Evolutionary conservation across 345 rosid genomes (phyloP).

Genomic region (Populus deltoides): DNA sequence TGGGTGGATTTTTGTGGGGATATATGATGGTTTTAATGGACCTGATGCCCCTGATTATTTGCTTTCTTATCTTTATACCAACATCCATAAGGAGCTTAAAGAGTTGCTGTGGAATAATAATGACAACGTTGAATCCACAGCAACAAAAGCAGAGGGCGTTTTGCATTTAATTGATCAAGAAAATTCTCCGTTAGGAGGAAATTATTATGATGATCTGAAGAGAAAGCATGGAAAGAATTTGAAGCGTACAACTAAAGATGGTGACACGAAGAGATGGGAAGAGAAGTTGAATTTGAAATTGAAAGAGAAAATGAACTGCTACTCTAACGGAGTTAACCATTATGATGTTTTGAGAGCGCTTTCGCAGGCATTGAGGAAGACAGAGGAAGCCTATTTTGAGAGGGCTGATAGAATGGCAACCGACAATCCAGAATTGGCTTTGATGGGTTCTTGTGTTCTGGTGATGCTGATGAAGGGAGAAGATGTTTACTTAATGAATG

Average conservation of each 20-base stretch:
- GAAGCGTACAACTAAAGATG: constrained; percentile 46
- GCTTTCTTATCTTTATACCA: constrained; percentile 55
- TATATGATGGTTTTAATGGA: constrained; percentile 91
- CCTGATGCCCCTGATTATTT: constrained; percentile 93
- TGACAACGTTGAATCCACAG: constrained; percentile 33
- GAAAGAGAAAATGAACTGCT: constrained; percentile 49
- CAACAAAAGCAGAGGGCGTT: constrained; percentile 1
- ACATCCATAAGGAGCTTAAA: constrained; percentile 66
- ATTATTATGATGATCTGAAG: background rate
- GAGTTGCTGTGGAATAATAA: constrained; percentile 43
- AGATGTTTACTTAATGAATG: constrained; percentile 85
- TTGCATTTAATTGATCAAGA: background rate
- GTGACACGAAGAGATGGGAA: constrained; percentile 69
- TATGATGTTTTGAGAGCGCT: constrained; percentile 63
- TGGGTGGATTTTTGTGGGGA: constrained; percentile 88
- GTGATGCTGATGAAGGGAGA: constrained; percentile 87
- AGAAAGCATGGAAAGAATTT: constrained; percentile 17
- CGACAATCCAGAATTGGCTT: constrained; percentile 80
- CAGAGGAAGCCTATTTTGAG: constrained; percentile 67
- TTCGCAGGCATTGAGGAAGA: constrained; percentile 52
- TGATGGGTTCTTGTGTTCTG: constrained; percentile 94
- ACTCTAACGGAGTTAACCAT: constrained; percentile 33
- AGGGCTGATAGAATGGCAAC: constrained; percentile 54
- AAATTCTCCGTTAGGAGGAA: background rate
- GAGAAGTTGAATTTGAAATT: constrained; percentile 53